Base-by-base conservation (phyloP, 352 stramenopile species). In the Phytophthora idaei region DNA sequence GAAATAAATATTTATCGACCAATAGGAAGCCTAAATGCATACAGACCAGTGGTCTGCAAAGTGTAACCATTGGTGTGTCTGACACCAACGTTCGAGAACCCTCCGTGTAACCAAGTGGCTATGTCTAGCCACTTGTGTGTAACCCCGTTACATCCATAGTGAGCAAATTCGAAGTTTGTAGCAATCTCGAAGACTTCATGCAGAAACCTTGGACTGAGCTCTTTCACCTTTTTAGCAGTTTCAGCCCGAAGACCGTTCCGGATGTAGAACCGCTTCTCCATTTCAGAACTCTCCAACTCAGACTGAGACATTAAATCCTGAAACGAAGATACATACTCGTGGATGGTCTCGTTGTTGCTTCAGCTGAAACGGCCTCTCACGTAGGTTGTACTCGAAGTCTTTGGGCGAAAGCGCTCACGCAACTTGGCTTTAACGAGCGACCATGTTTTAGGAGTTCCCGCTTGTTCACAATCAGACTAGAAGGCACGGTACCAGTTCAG, bases 301-400 rank as follows among this genome's bases (percentile, higher is more conserved):
- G 44, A 29, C 14, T 49, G 44, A 12, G 44, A 49, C 44, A 49
- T 29, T 5, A 49, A 49, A 25, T 49, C 44, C 17, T 49, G 44
- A 27, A 49, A 49, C 5, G 17, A 29, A 29, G 9, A 49, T 1
- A 49, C 44, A 27, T 46, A 49, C 44, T 49, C n/a, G 27, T 49
- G 44, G 27, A 49, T 49, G 25, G 1, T 49, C 25, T 29, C 4
- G 12, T 12, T 3, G 0, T 29, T 28, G 42, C 25, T 49, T 28
- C 3, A 28, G 12, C 8, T 25, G 12, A 28, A 31, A 32, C 11
- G 29, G 9, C 11, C 44, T 4, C 11, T 50, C 44, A 12, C 44
- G n/a, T 29, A 49, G 44, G 27, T 31, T 25, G n/a, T 49, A 29
- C 44, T 49, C n/a, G 44, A 27, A 31, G 4, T 49, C 44, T 21